phyloP scores from a whole-genome alignment of 2,329 filamentous ascomycete genomes.

The Colletotrichum liaoningense region DNA sequence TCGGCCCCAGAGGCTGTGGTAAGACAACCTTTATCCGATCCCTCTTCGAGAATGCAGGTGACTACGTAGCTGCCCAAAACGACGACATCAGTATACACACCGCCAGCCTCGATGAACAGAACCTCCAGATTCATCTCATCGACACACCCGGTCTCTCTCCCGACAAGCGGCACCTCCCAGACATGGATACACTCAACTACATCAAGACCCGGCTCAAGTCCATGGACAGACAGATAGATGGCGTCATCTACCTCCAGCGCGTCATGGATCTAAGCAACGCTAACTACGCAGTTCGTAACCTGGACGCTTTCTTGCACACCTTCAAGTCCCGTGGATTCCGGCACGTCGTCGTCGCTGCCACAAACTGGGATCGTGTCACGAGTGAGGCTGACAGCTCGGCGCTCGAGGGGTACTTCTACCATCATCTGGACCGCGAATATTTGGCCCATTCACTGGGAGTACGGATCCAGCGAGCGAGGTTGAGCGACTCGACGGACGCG shows the following conservation, averaged over 20 bases:
- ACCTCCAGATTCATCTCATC: not conserved
- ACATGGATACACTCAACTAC: not conserved
- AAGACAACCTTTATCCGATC: slow-evolving; percentile 9
- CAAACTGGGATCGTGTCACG: not conserved
- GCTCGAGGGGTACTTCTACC: not conserved
- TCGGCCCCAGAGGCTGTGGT: not conserved
- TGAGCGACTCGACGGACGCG: not conserved
- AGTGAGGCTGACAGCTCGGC: not conserved
- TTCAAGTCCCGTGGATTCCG: not conserved
- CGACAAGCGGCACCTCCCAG: not conserved
- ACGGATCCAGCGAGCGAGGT: not conserved
- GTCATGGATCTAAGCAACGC: not conserved
- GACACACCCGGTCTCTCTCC: not conserved
- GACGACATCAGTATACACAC: not conserved
- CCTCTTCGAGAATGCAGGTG: not conserved
- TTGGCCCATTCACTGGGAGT: not conserved
- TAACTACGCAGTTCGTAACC: not conserved
- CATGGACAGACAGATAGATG: not conserved
- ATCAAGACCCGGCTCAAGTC: not conserved
- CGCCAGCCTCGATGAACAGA: not conserved
- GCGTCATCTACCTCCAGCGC: slow-evolving; percentile 2
- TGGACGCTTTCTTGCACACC: not conserved
- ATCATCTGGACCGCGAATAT: not conserved
- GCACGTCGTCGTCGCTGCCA: not conserved
- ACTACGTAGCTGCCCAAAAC: not conserved